Conservation (phyloP, 305 asterid genomes). For the Nicotiana rustica region DNA sequence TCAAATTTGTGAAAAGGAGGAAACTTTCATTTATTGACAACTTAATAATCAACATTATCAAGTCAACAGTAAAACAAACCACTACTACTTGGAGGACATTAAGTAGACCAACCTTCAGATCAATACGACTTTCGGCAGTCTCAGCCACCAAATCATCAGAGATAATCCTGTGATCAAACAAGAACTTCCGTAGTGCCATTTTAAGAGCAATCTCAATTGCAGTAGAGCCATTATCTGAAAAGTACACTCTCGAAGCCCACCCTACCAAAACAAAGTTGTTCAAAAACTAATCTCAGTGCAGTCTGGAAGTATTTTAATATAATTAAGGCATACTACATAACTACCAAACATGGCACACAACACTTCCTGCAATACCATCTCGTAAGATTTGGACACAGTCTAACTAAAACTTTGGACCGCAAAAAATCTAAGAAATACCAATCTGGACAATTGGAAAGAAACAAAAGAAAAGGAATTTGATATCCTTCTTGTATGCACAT, state of each 20-base stretch:
- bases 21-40: constrained; percentile 20
- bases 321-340: not conserved
- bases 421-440: not conserved
- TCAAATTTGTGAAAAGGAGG: constrained; percentile 32
- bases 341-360: not conserved
- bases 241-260: constrained; percentile 94
- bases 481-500: not conserved
- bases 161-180: constrained; percentile 64
- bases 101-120: constrained; percentile 68
- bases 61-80: constrained; percentile 23
- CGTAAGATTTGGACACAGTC: not conserved
- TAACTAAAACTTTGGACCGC: constrained; percentile 7
- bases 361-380: not conserved
- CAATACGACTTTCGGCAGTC: constrained; percentile 51
- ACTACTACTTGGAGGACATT: not conserved
- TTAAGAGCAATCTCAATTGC: constrained; percentile 98
- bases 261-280: constrained; percentile 47
- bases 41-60: not conserved
- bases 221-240: constrained; percentile 98
- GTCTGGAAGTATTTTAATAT: constrained; percentile 33
- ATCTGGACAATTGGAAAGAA: not conserved
- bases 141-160: constrained; percentile 48
- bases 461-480: constrained; percentile 26
- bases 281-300: constrained; percentile 1
- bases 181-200: constrained; percentile 96